Percentiles rank a stretch among this genome's conserved stretches.
Evolutionary conservation across 331 rosid genomes (phyloP).

Genomic region (Saraca asoca): DNA sequence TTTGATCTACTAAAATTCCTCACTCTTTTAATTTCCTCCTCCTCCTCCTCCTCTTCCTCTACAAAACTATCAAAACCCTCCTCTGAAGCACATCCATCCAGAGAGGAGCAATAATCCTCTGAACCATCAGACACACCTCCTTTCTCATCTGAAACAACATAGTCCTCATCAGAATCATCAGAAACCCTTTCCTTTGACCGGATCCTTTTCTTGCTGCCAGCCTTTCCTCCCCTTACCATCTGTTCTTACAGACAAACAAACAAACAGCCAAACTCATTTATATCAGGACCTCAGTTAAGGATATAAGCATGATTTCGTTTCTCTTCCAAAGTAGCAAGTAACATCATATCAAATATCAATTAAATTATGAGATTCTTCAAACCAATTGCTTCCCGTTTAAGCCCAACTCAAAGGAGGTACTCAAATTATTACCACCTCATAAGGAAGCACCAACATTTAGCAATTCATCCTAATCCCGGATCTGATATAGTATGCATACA

Average conservation of each 20-base stretch:
- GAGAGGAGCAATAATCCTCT: slow-evolving; percentile 55
- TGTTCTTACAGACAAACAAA: slow-evolving; percentile 45
- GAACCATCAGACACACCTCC: slow-evolving; percentile 56
- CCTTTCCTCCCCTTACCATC: slow-evolving; percentile 83
- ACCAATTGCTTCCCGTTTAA: not conserved
- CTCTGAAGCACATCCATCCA: slow-evolving; percentile 58
- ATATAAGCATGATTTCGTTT: slow-evolving; percentile 1
- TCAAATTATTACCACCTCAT: slow-evolving; percentile 22
- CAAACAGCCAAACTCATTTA: slow-evolving; percentile 15
- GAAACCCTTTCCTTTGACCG: slow-evolving; percentile 51
- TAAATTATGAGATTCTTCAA: slow-evolving; percentile 2
- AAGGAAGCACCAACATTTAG: slow-evolving; percentile 32
- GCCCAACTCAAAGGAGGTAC: slow-evolving; percentile 27
- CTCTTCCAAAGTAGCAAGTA: slow-evolving; percentile 9
- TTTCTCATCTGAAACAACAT: slow-evolving; percentile 68
- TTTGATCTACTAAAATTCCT: slow-evolving; percentile 51
- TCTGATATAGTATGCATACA: slow-evolving; percentile 35
- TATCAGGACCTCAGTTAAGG: slow-evolving; percentile 31
- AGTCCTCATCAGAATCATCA: slow-evolving; percentile 87
- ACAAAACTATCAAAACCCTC: slow-evolving; percentile 51
- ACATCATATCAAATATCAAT: slow-evolving; percentile 24
- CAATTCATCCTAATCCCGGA: slow-evolving; percentile 41
- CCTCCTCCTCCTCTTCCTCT: slow-evolving; percentile 52
- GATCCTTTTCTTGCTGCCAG: slow-evolving; percentile 45
- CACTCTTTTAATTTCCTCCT: slow-evolving; percentile 41